These are phyloP conservation scores for Corymbia citriodora DNA, from an alignment of 441 rosid species.

Conservation along the genomic window DNA sequence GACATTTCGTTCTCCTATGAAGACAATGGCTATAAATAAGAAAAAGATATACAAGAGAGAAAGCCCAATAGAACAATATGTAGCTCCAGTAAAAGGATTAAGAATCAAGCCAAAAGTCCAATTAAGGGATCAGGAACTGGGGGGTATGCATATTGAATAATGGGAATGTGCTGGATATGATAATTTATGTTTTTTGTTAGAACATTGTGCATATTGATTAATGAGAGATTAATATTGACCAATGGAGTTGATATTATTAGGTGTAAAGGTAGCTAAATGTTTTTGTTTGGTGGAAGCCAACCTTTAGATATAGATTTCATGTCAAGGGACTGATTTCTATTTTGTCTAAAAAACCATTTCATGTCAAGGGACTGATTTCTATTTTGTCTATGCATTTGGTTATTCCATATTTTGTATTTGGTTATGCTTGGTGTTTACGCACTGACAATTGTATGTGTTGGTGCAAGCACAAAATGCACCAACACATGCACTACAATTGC, in stretches of 20 bases:
- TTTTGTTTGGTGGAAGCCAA: not conserved
- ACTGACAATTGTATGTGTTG: too few relatives aligned
- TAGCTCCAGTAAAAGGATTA: not conserved
- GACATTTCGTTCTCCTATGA: not conserved
- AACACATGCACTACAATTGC: too few relatives aligned
- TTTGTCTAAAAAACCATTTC: too few relatives aligned
- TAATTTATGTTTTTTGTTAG: too few relatives aligned
- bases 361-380: not conserved
- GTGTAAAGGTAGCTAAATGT: too few relatives aligned
- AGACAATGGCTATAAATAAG: accelerated
- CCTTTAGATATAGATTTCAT: not conserved
- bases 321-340: not conserved
- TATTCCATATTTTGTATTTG: not conserved
- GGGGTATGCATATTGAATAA: too few relatives aligned
- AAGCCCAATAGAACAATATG: too few relatives aligned
- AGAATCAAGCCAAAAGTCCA: not conserved
- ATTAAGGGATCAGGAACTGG: not conserved
- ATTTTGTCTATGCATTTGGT: not conserved
- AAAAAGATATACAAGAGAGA: not conserved
- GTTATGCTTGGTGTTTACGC: not conserved
- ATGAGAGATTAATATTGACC: too few relatives aligned
- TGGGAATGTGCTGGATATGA: too few relatives aligned
- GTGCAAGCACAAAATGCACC: not conserved
- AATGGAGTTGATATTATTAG: too few relatives aligned
- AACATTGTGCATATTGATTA: not conserved